These are phyloP conservation scores for Alternaria sp. DNA, from an alignment of 2,329 filamentous ascomycete genomes.

Conservation along the genomic window DNA sequence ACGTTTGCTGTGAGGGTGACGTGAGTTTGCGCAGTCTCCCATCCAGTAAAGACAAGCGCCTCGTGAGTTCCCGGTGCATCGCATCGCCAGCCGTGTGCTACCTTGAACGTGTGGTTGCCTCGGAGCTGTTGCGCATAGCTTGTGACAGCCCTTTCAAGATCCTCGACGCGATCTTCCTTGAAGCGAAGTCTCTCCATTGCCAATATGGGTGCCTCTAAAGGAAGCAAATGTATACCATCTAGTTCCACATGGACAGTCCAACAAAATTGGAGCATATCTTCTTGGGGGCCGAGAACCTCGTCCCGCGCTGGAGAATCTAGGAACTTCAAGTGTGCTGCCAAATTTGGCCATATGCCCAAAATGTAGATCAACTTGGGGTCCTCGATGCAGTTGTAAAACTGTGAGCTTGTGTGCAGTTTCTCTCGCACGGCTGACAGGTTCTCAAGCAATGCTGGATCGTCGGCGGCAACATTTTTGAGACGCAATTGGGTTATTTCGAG, in stretches of 20 bases:
- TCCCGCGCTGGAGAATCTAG: slow-evolving; percentile 34
- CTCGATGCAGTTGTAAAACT: slow-evolving; percentile 39
- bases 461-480: slow-evolving; percentile 25
- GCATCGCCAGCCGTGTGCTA: slow-evolving; percentile 32
- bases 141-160: slow-evolving; percentile 16
- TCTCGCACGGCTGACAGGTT: slow-evolving; percentile 38
- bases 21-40: slow-evolving; percentile 22
- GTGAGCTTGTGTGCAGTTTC: slow-evolving; percentile 33
- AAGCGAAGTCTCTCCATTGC: slow-evolving; percentile 29
- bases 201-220: slow-evolving; percentile 34
- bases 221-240: slow-evolving; percentile 24
- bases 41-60: slow-evolving; percentile 32
- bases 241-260: slow-evolving; percentile 38
- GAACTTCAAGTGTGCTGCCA: slow-evolving; percentile 36
- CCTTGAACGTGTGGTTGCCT: slow-evolving; percentile 19
- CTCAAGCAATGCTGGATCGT: slow-evolving; percentile 30
- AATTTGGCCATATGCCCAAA: slow-evolving; percentile 38
- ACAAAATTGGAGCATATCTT: slow-evolving; percentile 36
- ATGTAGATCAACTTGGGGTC: slow-evolving; percentile 38
- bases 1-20: slow-evolving; percentile 16
- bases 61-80: slow-evolving; percentile 32
- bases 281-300: slow-evolving; percentile 38
- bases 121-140: slow-evolving; percentile 22
- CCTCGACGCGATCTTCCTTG: slow-evolving; percentile 14
- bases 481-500: slow-evolving; percentile 39